Evolutionary conservation across 2,329 filamentous ascomycete species (phyloP), one percentile per base, ranked within the genome.

Genomic region (Fusarium sp.): DNA sequence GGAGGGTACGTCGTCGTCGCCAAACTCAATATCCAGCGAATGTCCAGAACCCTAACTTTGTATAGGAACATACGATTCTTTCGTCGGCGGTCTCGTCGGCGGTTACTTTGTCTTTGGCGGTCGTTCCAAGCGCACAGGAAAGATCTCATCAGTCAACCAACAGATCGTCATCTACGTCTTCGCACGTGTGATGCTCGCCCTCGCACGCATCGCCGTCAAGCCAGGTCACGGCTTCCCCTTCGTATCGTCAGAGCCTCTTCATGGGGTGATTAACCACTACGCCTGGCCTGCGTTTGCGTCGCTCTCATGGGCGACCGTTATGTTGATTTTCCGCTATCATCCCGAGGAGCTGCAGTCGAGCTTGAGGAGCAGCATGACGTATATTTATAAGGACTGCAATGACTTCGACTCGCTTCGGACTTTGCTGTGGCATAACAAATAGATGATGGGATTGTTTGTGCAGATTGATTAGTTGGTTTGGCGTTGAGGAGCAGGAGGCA

Each of bases 111-210:
- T 98, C 66, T 99, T 99, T 77, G 96, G 95, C 47, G 79, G 83
- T 40, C 84, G 87, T 61, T 87, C 85, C 40, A 80, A 78, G 73
- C 90, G 91, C 62, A 82, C 80, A 36, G 90, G 90, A 72, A 86
- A 87, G 77, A 89, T 93, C 75, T 91, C 90, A 63, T 91, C 88
- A 67, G 91, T 97, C 66, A 97, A 90, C 81, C 93, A 97, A 83
- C 95, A 99, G 84, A 99, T 99, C 77, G 94, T 97, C 78, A 92
- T 98, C 74, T 99, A 99, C 83, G 92, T 99, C 66, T 97, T 97
- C 76, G 96, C 96, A 46, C 90, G 96, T 69, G 96, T 97, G 17
- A 86, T 91, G 63, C 87, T 99, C 33, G 93, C 92, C 11, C 81
- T 96, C 23, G 96, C 94, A 31, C 93, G 93, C 75, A 82, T 98